Evolutionary conservation across 345 rosid species (phyloP).

Genomic region (Mangifera indica): DNA sequence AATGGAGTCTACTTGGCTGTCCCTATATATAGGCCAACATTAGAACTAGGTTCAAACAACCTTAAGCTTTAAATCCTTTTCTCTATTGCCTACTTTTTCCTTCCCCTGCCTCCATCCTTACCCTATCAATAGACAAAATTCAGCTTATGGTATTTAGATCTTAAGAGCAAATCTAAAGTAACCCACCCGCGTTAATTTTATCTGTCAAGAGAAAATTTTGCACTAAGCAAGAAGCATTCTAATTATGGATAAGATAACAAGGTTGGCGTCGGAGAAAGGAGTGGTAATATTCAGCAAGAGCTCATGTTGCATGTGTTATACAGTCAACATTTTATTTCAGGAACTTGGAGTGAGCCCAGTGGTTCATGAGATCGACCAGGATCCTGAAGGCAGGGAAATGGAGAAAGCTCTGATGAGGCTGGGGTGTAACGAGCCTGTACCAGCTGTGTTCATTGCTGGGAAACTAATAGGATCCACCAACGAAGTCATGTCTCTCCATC

Average conservation of each 20-base stretch:
- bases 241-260: constrained; percentile 64
- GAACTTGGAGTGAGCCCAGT: constrained; percentile 66
- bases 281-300: constrained; percentile 80
- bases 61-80: constrained; percentile 32
- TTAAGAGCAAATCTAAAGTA: constrained; percentile 20
- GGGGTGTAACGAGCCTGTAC: constrained; percentile 63
- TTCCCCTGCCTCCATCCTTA: constrained; percentile 10
- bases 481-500: constrained; percentile 85
- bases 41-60: constrained; percentile 37
- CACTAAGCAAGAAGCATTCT: neutral
- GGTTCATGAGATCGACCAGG: constrained; percentile 68
- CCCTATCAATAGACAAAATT: constrained; percentile 27
- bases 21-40: constrained; percentile 61
- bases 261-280: constrained; percentile 63
- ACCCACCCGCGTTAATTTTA: constrained; percentile 7
- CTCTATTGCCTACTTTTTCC: constrained; percentile 4
- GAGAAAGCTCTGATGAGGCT: constrained; percentile 71
- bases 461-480: constrained; percentile 73
- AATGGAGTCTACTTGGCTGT: constrained; percentile 30
- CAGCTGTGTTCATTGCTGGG: constrained; percentile 76
- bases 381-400: constrained; percentile 67
- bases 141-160: constrained; percentile 18
- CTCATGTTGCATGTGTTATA: constrained; percentile 78
- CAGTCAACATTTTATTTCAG: constrained; percentile 65
- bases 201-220: neutral